Evolutionary conservation across 768 basidiomycete genomes (phyloP), one percentile per base, ranked within the genome.

Genomic region (Naganishia antarctica): DNA sequence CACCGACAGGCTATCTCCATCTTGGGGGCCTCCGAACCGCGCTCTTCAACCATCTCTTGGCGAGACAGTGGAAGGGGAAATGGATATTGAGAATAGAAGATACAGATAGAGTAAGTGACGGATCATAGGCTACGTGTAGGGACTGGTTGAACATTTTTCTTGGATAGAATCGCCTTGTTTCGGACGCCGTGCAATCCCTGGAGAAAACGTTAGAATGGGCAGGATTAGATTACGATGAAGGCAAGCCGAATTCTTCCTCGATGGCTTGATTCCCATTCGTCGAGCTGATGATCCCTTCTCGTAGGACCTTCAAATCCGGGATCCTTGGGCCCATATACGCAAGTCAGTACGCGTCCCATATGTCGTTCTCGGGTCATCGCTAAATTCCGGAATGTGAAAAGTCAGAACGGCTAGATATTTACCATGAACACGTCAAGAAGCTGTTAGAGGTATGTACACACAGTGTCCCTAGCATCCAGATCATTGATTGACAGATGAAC

Each of bases 21-120:
- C 85, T 99, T 1, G 96, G 96, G 0, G 96, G 96, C 0, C 84
- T 99, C 15, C 81, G 96, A 18, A 98, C 93, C 61, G 96, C 93
- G 0, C 80, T 99, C 1, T 94, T 91, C 78, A 98, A 98, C 72
- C 84, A 96, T 72, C 78, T 97, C 0, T 86, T 87, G 62, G 89
- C 94, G 9, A 83, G 82, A 70, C 90, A 89, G 75, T 80, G 84
- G 15, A 85, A 84, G 2, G 96, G 94, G 1, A 87, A 87, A 71
- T 96, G 91, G 90, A 84, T 97, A 40, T 79, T 98, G 70, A 81
- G 96, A 57, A 86, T 98, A 43, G 94, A 98, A 77, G 96, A 98
- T 76, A 99, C 96, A 0, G 96, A 99, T 75, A 80, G 86, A 68
- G 94, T 93, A 69, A 69, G 86, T 62, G 48, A 8, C 18, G 13